These are phyloP conservation scores for Peronospora destructor DNA, from an alignment of 352 stramenopile genomes.

Conservation along the genomic window DNA sequence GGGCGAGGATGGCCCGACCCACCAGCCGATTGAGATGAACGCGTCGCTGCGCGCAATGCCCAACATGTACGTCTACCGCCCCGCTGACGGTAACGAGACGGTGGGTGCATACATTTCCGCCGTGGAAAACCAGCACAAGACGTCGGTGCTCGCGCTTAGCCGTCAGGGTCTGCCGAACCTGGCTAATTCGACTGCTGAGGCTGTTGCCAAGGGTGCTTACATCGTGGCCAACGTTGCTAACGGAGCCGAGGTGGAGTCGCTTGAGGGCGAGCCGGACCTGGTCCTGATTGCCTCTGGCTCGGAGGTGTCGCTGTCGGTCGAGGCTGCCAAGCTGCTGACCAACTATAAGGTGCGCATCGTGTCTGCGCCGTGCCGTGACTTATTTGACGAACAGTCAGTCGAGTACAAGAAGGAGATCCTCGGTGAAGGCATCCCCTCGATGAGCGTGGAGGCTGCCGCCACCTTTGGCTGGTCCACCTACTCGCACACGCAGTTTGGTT, in stretches of 20 bases:
- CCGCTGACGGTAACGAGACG: constrained; percentile 98
- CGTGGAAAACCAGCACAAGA: constrained; percentile 77
- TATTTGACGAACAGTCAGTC: constrained; percentile 94
- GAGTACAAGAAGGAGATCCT: constrained; percentile 96
- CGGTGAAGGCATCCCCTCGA: constrained; percentile 88
- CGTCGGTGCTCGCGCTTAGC: constrained; percentile 91
- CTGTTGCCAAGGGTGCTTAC: constrained; percentile 89
- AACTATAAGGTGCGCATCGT: constrained; percentile 90
- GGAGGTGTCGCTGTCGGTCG: constrained; percentile 93
- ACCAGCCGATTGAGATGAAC: constrained; percentile 99
- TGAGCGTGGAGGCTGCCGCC: constrained; percentile 93
- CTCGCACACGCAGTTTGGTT: constrained; percentile 90
- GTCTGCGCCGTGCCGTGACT: constrained; percentile 95
- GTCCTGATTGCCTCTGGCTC: constrained; percentile 92
- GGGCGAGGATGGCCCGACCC: constrained; percentile 98
- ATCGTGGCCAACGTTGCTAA: constrained; percentile 75
- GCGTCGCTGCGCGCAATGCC: constrained; percentile 93
- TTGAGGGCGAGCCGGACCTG: constrained; percentile 80
- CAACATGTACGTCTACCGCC: constrained; percentile 97
- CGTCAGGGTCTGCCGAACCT: constrained; percentile 89
- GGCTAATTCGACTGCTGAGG: constrained; percentile 82
- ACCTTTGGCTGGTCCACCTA: constrained; percentile 95
- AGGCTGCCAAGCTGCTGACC: constrained; percentile 89
- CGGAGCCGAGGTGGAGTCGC: constrained; percentile 60
- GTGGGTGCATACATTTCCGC: constrained; percentile 91